These are phyloP conservation scores for Paramecium tetraurelia DNA, from an alignment of 73 alveolate species.

Conservation along the genomic window DNA sequence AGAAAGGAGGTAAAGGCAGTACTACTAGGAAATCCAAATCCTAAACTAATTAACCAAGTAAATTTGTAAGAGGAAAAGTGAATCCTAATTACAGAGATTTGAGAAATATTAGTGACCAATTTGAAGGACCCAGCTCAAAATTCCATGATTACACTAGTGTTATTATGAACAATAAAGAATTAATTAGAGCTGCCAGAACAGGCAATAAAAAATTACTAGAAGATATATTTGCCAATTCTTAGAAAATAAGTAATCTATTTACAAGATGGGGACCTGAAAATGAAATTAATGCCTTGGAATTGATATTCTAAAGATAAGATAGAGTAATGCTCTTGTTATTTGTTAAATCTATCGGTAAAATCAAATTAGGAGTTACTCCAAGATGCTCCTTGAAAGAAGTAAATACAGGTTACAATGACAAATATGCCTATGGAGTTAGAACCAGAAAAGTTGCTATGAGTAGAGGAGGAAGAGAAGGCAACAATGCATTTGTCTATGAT, in stretches of 20 bases:
- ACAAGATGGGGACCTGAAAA: slow-evolving; percentile 44
- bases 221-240: slow-evolving; percentile 67
- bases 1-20: not conserved
- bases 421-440: slow-evolving; percentile 86
- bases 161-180: slow-evolving; percentile 17
- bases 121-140: not conserved
- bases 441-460: slow-evolving; percentile 88
- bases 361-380: slow-evolving; percentile 62
- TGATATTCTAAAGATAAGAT: slow-evolving; percentile 72
- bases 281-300: slow-evolving; percentile 74
- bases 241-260: not conserved
- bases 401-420: slow-evolving; percentile 85
- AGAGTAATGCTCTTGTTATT: slow-evolving; percentile 73
- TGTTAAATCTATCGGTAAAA: slow-evolving; percentile 53
- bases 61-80: not conserved
- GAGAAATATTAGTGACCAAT: not conserved
- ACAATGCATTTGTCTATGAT: slow-evolving; percentile 95
- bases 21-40: not conserved
- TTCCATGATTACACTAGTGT: not conserved
- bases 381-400: slow-evolving; percentile 73
- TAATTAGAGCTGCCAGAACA: slow-evolving; percentile 66
- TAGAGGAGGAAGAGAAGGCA: slow-evolving; percentile 97
- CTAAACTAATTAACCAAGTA: not conserved
- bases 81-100: not conserved
- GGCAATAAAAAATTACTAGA: slow-evolving; percentile 67